These are phyloP conservation scores for Phoma sp. DNA, from an alignment of 2,329 filamentous ascomycete genomes.

Conservation along the genomic window DNA sequence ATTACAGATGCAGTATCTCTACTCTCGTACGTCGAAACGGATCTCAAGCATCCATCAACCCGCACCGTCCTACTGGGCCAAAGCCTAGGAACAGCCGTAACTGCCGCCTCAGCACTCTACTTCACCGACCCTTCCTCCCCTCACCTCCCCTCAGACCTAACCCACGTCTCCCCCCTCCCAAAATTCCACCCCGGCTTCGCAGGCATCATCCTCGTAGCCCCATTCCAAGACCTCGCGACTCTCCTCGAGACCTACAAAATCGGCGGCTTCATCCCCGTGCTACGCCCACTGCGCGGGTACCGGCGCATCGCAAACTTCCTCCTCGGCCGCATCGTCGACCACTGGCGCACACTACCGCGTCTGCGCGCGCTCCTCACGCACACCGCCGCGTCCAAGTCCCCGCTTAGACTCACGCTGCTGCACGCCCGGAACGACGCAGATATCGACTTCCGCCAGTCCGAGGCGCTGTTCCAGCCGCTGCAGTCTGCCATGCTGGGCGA, in stretches of 20 bases:
- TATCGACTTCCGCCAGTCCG: slow-evolving; percentile 75
- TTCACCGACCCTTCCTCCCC: slow-evolving; percentile 58
- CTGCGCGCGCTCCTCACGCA: slow-evolving; percentile 62
- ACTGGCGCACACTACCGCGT: slow-evolving; percentile 76
- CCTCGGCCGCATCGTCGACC: slow-evolving; percentile 72
- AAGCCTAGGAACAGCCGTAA: slow-evolving; percentile 86
- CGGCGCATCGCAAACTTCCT: slow-evolving; percentile 69
- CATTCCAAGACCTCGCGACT: slow-evolving; percentile 75
- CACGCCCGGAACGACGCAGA: slow-evolving; percentile 83
- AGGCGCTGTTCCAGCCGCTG: slow-evolving; percentile 36
- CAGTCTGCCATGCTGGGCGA: slow-evolving; percentile 38
- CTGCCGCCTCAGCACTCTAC: slow-evolving; percentile 74
- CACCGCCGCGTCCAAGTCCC: slow-evolving; percentile 41
- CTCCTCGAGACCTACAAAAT: slow-evolving; percentile 81
- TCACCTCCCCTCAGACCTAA: slow-evolving; percentile 25
- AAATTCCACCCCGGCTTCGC: slow-evolving; percentile 66
- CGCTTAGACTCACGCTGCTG: slow-evolving; percentile 71
- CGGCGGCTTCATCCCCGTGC: slow-evolving; percentile 76
- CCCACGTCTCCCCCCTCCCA: slow-evolving; percentile 8
- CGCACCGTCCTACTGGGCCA: slow-evolving; percentile 85
- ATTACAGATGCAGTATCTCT: slow-evolving; percentile 78
- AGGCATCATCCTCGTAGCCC: slow-evolving; percentile 78
- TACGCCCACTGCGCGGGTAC: slow-evolving; percentile 75
- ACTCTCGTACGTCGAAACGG: slow-evolving; percentile 73
- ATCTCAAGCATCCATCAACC: slow-evolving; percentile 68